phyloP scores from a whole-genome alignment of 495 filamentous ascomycete genomes.

The Xylaria telfairii region DNA sequence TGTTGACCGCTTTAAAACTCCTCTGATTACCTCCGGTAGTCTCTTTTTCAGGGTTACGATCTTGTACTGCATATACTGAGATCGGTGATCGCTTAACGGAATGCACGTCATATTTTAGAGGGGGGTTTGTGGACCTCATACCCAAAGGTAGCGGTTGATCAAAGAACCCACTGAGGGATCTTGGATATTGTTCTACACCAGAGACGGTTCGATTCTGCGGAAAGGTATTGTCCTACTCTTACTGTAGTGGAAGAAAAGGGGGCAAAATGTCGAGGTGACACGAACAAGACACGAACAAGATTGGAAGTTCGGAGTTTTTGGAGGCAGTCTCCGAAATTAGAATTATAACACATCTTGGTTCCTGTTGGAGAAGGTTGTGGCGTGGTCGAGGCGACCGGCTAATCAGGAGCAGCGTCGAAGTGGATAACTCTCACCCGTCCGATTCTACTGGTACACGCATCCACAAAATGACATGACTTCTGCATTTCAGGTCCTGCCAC shows the following conservation, averaged over 20 bases:
- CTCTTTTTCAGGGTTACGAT: not conserved
- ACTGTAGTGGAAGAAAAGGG: not conserved
- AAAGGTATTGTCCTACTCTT: no score
- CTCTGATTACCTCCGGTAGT: not conserved
- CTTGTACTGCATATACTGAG: not conserved
- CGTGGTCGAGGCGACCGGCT: conserved; percentile 17
- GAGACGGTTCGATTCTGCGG: not conserved
- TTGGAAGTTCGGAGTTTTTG: conserved; percentile 11
- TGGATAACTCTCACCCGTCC: conserved; percentile 11
- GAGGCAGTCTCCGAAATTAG: conserved; percentile 18
- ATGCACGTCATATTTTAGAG: not conserved
- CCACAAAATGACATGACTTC: conserved; percentile 21
- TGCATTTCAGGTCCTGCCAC: conserved; percentile 19
- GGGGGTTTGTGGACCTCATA: conserved; percentile 8
- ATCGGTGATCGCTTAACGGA: conserved; percentile 1
- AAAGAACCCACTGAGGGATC: not conserved
- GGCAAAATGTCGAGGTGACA: not conserved
- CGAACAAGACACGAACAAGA: conserved; percentile 12
- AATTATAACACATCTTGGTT: conserved; percentile 9
- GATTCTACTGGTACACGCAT: conserved; percentile 25
- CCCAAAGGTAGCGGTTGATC: not conserved
- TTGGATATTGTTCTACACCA: not conserved
- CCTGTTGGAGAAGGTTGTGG: conserved; percentile 14
- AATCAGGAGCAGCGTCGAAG: conserved; percentile 11
- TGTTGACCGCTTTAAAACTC: not conserved